A percentile compares a stretch with the other conserved stretches of the same genome.
Conservation (phyloP, 108 stramenopile species). For the Skeletonema potamos region DNA sequence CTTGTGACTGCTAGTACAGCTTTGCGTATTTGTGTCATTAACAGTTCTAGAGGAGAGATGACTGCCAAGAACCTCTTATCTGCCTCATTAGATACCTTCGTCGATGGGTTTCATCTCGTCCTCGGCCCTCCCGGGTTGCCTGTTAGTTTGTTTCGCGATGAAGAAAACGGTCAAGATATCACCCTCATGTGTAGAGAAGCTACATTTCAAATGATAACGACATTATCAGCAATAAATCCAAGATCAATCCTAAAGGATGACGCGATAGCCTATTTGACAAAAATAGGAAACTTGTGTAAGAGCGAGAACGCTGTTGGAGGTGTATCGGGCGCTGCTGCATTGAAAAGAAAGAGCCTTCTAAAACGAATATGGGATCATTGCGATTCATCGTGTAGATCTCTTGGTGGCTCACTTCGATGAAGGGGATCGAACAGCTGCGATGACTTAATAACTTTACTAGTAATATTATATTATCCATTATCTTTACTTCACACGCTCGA, state of each 20-base stretch:
- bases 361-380: slow-evolving; percentile 63
- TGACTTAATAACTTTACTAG: no score
- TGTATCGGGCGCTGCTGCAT: slow-evolving; percentile 51
- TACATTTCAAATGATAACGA: slow-evolving; percentile 61
- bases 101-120: slow-evolving; percentile 66
- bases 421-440: not conserved
- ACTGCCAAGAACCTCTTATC: slow-evolving; percentile 44
- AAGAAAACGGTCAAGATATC: slow-evolving; percentile 56
- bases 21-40: slow-evolving; percentile 54
- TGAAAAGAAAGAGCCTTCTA: slow-evolving; percentile 58
- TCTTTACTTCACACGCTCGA: no score
- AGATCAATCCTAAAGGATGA: slow-evolving; percentile 35
- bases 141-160: slow-evolving; percentile 59
- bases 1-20: slow-evolving; percentile 60
- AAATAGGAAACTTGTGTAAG: slow-evolving; percentile 64
- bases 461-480: no score
- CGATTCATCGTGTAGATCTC: slow-evolving; percentile 7
- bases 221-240: slow-evolving; percentile 47
- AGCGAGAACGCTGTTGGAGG: slow-evolving; percentile 54
- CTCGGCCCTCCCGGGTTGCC: slow-evolving; percentile 75
- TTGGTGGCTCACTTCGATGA: not conserved
- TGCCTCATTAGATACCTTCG: slow-evolving; percentile 50
- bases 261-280: slow-evolving; percentile 48
- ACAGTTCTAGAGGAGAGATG: slow-evolving; percentile 51
- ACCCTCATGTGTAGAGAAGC: slow-evolving; percentile 58